phyloP scores from a whole-genome alignment of 2,329 filamentous ascomycete genomes.

The Fusarium concolor region DNA sequence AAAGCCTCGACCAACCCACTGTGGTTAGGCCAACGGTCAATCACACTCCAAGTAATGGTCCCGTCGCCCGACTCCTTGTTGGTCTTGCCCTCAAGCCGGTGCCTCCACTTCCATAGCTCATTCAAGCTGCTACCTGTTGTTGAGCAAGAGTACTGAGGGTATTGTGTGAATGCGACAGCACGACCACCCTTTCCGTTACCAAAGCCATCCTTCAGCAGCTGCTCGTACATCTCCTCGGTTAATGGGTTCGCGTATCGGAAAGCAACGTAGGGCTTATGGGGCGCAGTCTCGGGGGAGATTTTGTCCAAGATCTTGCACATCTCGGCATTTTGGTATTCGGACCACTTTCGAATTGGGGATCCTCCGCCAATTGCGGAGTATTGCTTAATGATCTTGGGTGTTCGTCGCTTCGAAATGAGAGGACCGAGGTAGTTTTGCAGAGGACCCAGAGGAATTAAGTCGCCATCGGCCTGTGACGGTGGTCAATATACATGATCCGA shows the following conservation, averaged over 20 bases:
- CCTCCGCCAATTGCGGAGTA: slow-evolving; percentile 95
- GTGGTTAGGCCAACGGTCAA: slow-evolving; percentile 97
- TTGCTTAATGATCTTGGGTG: slow-evolving; percentile 96
- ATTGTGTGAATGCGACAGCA: slow-evolving; percentile 97
- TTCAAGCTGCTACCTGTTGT: slow-evolving; percentile 97
- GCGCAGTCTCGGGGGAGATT: slow-evolving; percentile 90
- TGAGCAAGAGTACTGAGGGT: slow-evolving; percentile 97
- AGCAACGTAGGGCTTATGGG: slow-evolving; percentile 96
- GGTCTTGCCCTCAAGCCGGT: slow-evolving; percentile 83
- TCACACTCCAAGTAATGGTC: slow-evolving; percentile 93
- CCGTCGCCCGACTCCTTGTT: slow-evolving; percentile 67
- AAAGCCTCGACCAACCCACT: slow-evolving; percentile 90
- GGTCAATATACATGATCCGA: slow-evolving; percentile 24
- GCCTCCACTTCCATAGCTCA: slow-evolving; percentile 97
- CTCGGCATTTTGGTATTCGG: slow-evolving; percentile 89
- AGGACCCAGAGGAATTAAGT: slow-evolving; percentile 94
- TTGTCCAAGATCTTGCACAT: slow-evolving; percentile 98
- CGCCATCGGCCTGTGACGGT: slow-evolving; percentile 79
- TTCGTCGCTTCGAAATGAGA: slow-evolving; percentile 85
- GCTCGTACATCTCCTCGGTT: slow-evolving; percentile 92
- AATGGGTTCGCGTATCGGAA: slow-evolving; percentile 95
- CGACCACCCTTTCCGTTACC: slow-evolving; percentile 89
- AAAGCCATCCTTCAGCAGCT: slow-evolving; percentile 88
- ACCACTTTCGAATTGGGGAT: slow-evolving; percentile 99
- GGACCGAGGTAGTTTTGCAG: slow-evolving; percentile 92